Conservation (phyloP, 192 early-diverging fungal species). For the Coemansia erecta region DNA sequence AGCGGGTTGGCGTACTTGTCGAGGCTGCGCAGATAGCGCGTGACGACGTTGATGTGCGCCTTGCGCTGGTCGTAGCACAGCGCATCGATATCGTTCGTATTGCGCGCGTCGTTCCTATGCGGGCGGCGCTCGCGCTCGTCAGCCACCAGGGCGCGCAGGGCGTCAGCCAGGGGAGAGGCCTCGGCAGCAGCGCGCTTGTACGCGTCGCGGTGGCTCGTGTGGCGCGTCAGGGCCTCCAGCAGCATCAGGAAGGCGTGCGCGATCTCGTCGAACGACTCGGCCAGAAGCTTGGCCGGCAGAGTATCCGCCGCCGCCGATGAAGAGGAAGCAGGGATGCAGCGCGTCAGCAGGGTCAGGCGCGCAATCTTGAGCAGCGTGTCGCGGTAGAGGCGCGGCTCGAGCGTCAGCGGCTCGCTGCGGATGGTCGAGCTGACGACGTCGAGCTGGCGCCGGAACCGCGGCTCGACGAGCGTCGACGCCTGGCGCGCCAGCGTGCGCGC, state of each 20-base stretch:
- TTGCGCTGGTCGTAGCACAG: slow-evolving; percentile 1
- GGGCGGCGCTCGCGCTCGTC: background rate
- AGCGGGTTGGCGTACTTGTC: slow-evolving; percentile 40
- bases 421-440: slow-evolving; percentile 40
- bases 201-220: slow-evolving; percentile 46
- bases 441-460: slow-evolving; percentile 45
- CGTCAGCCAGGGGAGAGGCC: slow-evolving; percentile 30
- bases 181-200: slow-evolving; percentile 33
- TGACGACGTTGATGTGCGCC: slow-evolving; percentile 4
- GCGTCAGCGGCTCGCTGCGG: slow-evolving; percentile 45
- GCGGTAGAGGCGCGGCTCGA: slow-evolving; percentile 52
- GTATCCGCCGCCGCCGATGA: slow-evolving; percentile 12
- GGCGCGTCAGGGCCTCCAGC: slow-evolving; percentile 44
- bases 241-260: slow-evolving; percentile 43
- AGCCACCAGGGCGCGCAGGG: slow-evolving; percentile 15
- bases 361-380: slow-evolving; percentile 49
- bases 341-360: slow-evolving; percentile 31
- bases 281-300: slow-evolving; percentile 4
- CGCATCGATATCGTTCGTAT: background rate
- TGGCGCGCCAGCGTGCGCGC: slow-evolving; percentile 44
- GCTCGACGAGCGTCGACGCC: slow-evolving; percentile 35
- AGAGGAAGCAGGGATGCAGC: slow-evolving; percentile 9
- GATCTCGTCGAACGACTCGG: slow-evolving; percentile 33
- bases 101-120: background rate
- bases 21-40: slow-evolving; percentile 35